Evolutionary conservation across 225 moss, liverwort and hornwort species (phyloP).

Genomic region (Straminergon stramineum): DNA sequence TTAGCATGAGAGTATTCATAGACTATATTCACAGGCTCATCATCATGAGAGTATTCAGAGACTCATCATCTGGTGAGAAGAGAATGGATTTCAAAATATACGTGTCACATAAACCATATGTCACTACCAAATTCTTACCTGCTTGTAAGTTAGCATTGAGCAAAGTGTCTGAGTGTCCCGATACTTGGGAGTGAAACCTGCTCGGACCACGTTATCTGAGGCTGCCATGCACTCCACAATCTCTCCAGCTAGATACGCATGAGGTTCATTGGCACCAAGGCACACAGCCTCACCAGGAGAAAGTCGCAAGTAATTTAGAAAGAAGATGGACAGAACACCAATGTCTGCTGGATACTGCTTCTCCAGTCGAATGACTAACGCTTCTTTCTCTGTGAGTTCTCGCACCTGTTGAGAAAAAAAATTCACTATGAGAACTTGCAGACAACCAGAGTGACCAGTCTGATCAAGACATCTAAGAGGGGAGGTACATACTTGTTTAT

Average conservation of each 20-base stretch:
- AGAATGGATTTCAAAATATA: not conserved
- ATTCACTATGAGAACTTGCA: not conserved
- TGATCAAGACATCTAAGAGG: not conserved
- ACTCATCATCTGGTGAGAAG: not conserved
- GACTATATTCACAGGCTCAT: not conserved
- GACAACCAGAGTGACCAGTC: not conserved
- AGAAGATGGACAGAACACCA: constrained; percentile 74
- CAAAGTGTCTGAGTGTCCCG: constrained; percentile 81
- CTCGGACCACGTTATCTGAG: constrained; percentile 95
- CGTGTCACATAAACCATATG: not conserved
- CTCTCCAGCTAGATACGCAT: constrained; percentile 85
- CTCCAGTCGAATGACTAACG: constrained; percentile 60
- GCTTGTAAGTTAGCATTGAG: constrained; percentile 87
- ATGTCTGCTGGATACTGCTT: constrained; percentile 85
- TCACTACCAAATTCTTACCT: constrained; percentile 14
- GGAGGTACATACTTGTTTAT: constrained; percentile 18
- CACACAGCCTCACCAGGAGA: constrained; percentile 77
- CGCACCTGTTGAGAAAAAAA: constrained; percentile 32
- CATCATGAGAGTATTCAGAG: not conserved
- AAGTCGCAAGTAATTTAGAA: constrained; percentile 65
- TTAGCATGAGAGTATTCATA: not conserved
- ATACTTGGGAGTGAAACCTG: constrained; percentile 89
- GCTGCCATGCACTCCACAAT: constrained; percentile 97
- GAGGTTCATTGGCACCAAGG: constrained; percentile 80
- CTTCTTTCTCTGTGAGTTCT: constrained; percentile 57